These are phyloP conservation scores for Daldinia vernicosa DNA, from an alignment of 495 filamentous ascomycete genomes.

Conservation along the genomic window DNA sequence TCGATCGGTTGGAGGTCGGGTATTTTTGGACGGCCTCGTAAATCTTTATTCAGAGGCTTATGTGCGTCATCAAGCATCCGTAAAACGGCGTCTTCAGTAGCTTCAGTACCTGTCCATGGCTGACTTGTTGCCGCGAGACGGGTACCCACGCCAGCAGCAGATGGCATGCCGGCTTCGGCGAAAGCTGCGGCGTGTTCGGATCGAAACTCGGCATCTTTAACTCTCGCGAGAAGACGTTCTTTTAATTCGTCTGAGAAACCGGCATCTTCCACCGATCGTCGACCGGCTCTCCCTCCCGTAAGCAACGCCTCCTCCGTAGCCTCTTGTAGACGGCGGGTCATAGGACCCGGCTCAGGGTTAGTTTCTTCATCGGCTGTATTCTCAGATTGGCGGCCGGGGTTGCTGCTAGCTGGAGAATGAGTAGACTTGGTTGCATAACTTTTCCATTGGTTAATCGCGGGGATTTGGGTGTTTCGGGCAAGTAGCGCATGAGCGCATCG, in stretches of 20 bases:
- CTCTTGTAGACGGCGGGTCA: constrained; percentile 77
- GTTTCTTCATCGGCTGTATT: constrained; percentile 4
- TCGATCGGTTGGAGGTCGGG: constrained; percentile 65
- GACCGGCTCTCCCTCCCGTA: constrained; percentile 73
- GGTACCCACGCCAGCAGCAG: constrained; percentile 74
- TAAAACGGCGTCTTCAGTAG: constrained; percentile 75
- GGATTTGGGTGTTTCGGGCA: constrained; percentile 5
- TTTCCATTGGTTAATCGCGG: constrained; percentile 9
- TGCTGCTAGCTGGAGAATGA: not conserved
- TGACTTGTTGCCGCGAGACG: constrained; percentile 74
- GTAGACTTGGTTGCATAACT: constrained; percentile 29
- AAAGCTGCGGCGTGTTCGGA: constrained; percentile 75
- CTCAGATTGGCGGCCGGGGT: not conserved
- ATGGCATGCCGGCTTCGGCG: constrained; percentile 69
- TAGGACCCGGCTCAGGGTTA: constrained; percentile 60
- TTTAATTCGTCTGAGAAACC: constrained; percentile 91
- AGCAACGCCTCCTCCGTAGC: constrained; percentile 84
- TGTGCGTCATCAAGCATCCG: constrained; percentile 88
- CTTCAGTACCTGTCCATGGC: constrained; percentile 83
- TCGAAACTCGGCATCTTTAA: constrained; percentile 75
- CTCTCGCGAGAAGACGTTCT: constrained; percentile 72
- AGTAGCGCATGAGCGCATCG: constrained; percentile 32
- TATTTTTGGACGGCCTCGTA: constrained; percentile 58
- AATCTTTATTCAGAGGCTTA: constrained; percentile 68
- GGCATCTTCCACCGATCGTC: constrained; percentile 80